These are phyloP conservation scores for Sclerotinia nivalis DNA, from an alignment of 2,329 filamentous ascomycete genomes.

Conservation along the genomic window DNA sequence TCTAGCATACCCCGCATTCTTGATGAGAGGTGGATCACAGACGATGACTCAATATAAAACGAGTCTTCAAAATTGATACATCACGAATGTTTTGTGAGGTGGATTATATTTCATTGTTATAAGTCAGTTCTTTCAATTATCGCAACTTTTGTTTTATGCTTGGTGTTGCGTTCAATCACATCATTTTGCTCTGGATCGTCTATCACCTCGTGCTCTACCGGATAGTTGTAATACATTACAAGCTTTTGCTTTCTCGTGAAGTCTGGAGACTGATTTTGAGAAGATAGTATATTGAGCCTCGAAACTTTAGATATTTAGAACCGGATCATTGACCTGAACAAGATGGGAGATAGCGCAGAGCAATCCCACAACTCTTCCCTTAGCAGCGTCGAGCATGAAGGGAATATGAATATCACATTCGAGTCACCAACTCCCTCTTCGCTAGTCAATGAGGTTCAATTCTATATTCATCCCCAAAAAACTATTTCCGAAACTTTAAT, in stretches of 20 bases:
- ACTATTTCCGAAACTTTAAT: slow-evolving; percentile 31
- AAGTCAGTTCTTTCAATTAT: too few relatives aligned
- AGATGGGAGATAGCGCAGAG: background rate
- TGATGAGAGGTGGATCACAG: background rate
- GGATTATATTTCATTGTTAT: background rate
- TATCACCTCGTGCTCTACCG: too few relatives aligned
- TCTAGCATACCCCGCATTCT: too few relatives aligned
- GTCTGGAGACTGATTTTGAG: background rate
- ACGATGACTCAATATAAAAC: background rate
- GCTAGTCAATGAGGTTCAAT: slow-evolving; percentile 5
- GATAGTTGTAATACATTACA: background rate
- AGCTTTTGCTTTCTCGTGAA: background rate
- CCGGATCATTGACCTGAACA: background rate
- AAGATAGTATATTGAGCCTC: background rate
- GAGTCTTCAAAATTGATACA: accelerated
- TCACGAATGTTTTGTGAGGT: too few relatives aligned
- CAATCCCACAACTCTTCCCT: background rate
- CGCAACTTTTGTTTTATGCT: too few relatives aligned
- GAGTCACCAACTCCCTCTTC: background rate
- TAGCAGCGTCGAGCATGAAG: background rate
- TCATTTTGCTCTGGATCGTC: too few relatives aligned
- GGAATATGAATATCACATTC: background rate
- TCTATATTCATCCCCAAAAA: slow-evolving; percentile 30
- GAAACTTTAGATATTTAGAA: background rate
- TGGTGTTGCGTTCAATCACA: too few relatives aligned